Base-by-base conservation (phyloP, 768 basidiomycete species). In the Lentinula aciculospora region DNA sequence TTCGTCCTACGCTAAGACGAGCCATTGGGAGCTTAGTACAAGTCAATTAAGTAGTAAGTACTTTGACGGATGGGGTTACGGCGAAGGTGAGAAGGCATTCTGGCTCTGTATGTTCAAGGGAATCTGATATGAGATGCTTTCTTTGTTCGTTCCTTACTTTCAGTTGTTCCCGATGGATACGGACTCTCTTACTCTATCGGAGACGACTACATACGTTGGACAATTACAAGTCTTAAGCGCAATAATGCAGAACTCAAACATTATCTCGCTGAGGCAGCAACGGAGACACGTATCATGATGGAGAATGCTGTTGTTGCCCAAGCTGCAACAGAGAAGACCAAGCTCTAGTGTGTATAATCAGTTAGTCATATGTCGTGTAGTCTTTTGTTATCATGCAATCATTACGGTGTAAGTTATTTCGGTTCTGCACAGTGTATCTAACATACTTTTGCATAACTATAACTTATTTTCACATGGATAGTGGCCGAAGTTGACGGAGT, bases 51-150 rank as follows among this genome's bases (percentile, higher is more conserved):
- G 86, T 50, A 87, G 84, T 44, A 78, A 77, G 51, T 94, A 80
- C 69, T 75, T 99, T 32, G 92, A 95, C 64, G 94, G 94, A 21
- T 98, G 96, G 96, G 97, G 96, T 13, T 98, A 98, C 67, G 94
- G 94, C 7, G 92, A 96, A 81, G 91, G 91, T 92, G 58, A 62
- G 80, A 28, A 27, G 7, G 21, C 28, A 31, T 29, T 49, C 28
- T 23, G 1, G 5, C 3, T 49, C 28, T 6, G 25, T 29, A n/a
- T 13, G 3, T 49, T 28, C 5, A 5, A 23, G 47, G 29, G 15
- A n/a, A 34, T n/a, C 27, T 34, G 28, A 29, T 29, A 31, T 10
- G 8, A 17, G 42, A 8, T 19, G 42, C 21, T 25, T 23, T 25
- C 4, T n/a, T 2, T 29, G 19, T 53, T 27, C 17, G 40, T 46